phyloP scores from a whole-genome alignment of 371 early-diverging fungal genomes.

The Apophysomyces sp. region DNA sequence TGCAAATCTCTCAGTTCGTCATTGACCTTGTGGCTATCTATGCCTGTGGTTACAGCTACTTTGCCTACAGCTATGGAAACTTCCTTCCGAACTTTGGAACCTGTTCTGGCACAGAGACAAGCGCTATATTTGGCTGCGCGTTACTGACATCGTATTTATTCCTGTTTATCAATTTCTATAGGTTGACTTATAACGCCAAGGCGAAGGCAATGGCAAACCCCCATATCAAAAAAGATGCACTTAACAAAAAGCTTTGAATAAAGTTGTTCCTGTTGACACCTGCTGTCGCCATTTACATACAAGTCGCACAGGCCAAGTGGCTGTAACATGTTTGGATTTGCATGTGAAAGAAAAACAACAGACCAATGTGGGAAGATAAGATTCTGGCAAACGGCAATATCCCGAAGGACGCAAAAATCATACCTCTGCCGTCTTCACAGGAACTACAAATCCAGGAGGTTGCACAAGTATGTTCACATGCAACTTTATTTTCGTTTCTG shows the following conservation, averaged over 20 bases:
- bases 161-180: slow-evolving; percentile 84
- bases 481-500: not conserved
- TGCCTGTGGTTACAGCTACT: slow-evolving; percentile 72
- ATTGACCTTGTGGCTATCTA: slow-evolving; percentile 76
- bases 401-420: not conserved
- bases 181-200: slow-evolving; percentile 68
- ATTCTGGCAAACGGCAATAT: too few relatives aligned
- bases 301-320: not conserved
- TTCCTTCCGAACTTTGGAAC: slow-evolving; percentile 66
- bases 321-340: not conserved
- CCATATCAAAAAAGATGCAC: slow-evolving; percentile 15
- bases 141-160: slow-evolving; percentile 78
- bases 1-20: slow-evolving; percentile 88
- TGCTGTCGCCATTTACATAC: too few relatives aligned
- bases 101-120: slow-evolving; percentile 73
- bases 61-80: slow-evolving; percentile 59
- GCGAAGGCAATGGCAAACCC: slow-evolving; percentile 8
- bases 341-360: not conserved
- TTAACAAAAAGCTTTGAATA: slow-evolving; percentile 22
- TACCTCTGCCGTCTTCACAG: too few relatives aligned
- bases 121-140: slow-evolving; percentile 77
- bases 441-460: not conserved
- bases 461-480: not conserved
- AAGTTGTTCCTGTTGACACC: slow-evolving; percentile 8
- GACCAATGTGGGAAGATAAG: not conserved